Base-by-base conservation (phyloP, 257 asterid genomes). In the Solanum piurae region DNA sequence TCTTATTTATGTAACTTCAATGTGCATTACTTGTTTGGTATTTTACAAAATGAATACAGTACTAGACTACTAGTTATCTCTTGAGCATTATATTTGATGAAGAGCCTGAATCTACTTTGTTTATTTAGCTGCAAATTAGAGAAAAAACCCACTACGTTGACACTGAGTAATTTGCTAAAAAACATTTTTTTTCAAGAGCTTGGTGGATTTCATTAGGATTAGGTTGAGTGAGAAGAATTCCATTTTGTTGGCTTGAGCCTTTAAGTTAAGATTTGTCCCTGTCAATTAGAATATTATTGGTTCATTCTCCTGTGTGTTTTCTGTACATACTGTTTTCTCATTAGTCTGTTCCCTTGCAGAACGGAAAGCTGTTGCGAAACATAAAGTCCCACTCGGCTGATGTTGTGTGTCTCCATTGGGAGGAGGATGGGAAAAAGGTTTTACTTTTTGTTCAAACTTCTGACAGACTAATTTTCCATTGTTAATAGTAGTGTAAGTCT, bases 361-460 rank as follows among this genome's bases (percentile, higher is more conserved):
- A 97, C 44, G 99, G 99, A 85, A 97, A 96, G 94, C 95, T 94
- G 89, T 89, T 97, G 87, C 93, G 98, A 90, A 93, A 93, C 91
- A 92, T 91, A 88, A 97, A 94, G 89, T 91, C 93, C 88, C 99
- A 97, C 83, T 79, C 88, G 55, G 94, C 88, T 89, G 95, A 97
- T 90, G 94, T 96, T 88, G 91, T 93, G 88, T 95, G 95, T 91
- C 98, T 97, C 89, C 93, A 93, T 91, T 97, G 99, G 99, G 98
- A 90, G 91, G 99, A 96, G 89, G 98, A 97, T 88, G 89, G 93
- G 83, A 92, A 91, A 36, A 93, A 89, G 90, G 84, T 89, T 89
- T 86, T 77, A 60, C 49, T 12, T 33, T 88, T 83, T 46, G 29
- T 83, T 64, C 52, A 83, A 71, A 49, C 62, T 80, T 80, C 55